These are phyloP conservation scores for Coix lacrymajobi DNA, from an alignment of 176 grass and related monocot genomes.

Conservation along the genomic window DNA sequence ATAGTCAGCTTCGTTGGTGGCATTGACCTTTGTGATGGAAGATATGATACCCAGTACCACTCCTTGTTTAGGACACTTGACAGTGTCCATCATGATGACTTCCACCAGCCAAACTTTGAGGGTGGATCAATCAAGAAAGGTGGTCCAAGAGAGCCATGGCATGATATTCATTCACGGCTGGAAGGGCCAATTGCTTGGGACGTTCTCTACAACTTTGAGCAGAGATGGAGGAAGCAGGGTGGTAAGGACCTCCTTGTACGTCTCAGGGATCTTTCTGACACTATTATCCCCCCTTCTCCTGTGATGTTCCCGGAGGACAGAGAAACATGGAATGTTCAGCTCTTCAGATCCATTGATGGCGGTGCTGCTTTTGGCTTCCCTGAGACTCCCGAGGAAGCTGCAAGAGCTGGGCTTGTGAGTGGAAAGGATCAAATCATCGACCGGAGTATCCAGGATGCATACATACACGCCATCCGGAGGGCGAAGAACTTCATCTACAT, in stretches of 20 bases:
- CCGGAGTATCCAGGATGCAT: constrained; percentile 82
- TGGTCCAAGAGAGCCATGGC: constrained; percentile 68
- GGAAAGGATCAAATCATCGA: constrained; percentile 93
- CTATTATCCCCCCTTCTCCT: constrained; percentile 45
- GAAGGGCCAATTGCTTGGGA: constrained; percentile 68
- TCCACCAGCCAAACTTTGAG: constrained; percentile 68
- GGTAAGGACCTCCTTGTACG: constrained; percentile 53
- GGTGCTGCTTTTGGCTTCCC: constrained; percentile 82
- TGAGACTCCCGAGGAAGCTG: constrained; percentile 54
- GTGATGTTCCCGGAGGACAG: constrained; percentile 68
- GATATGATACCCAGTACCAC: constrained; percentile 61
- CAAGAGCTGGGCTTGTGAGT: constrained; percentile 61
- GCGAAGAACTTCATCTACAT: constrained; percentile 92
- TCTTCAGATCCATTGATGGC: constrained; percentile 88
- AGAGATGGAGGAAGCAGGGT: constrained; percentile 67
- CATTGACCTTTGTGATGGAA: constrained; percentile 63
- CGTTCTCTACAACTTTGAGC: constrained; percentile 73
- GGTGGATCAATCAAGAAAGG: constrained; percentile 37
- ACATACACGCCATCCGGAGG: constrained; percentile 70
- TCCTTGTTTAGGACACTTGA: constrained; percentile 65
- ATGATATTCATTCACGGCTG: constrained; percentile 58
- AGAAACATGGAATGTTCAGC: constrained; percentile 83
- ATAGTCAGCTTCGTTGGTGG: constrained; percentile 63
- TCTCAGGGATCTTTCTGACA: constrained; percentile 59
- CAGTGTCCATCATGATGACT: constrained; percentile 49